Evolutionary conservation across 306 rosid species (phyloP), one percentile per base, ranked within the genome.

Genomic region (Vigna mungo): DNA sequence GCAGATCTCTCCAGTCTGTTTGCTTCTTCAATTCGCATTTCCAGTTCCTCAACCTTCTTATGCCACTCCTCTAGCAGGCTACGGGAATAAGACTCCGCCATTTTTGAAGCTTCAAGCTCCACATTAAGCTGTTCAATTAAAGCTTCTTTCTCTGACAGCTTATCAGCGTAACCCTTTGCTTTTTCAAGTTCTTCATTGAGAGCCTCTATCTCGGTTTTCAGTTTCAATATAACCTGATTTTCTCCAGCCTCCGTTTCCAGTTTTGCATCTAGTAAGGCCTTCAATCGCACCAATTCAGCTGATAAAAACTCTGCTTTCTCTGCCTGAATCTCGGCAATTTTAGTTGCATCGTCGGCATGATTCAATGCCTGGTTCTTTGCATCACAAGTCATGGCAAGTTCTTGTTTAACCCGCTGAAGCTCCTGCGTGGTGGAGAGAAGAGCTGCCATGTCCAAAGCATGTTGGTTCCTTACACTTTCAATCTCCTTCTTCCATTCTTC

Each of bases 321-420:
- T 0, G 81, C 96, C 48, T 92, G 97, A 81, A 85, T 91, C 86
- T 95, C 97, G 0, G 97, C 99, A 27, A 89, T 85, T 83, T 92
- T 92, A 36, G 99, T 85, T 23, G 96, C 94, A 73, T 89, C 97
- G 52, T 92, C 97, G 30, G 97, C 97, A 66, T 90, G 97, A 73
- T 67, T 86, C 72, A 95, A 21, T 4, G 99, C 97, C 84, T 92
- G 92, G 81, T 90, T 91, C 88, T 92, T 95, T 2, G 99, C 97
- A 80, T 92, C 99, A 37, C 87, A 84, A 12, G 91, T 84, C 97
- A 82, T 83, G 70, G 80, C 67, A 15, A 92, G 85, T 86, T 95
- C 99, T 52, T 88, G 93, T 84, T 87, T 85, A 80, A 92, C 82
- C 77, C 78, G 90, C 87, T 95, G 92, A 80, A 95, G 99, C 62